phyloP scores from a whole-genome alignment of 257 asterid species.

The Rehmannia glutinosa region DNA sequence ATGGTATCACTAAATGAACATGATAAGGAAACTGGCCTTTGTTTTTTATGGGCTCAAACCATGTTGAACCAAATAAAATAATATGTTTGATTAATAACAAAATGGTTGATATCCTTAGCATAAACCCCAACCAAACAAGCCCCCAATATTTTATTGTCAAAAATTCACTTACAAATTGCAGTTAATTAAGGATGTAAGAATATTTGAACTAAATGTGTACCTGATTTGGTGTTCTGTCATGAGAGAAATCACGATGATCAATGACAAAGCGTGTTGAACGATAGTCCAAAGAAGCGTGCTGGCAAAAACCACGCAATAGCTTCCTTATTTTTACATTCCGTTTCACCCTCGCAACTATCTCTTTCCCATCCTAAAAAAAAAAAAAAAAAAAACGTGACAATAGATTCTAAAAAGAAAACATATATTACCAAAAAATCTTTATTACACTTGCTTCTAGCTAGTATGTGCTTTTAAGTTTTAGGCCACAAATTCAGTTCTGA shows the following conservation, averaged over 20 bases:
- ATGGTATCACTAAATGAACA: too few relatives aligned
- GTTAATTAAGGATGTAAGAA: too few relatives aligned
- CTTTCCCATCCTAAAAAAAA: not conserved
- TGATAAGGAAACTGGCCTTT: too few relatives aligned
- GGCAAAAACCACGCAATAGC: not conserved
- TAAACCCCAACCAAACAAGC: too few relatives aligned
- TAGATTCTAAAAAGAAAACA: too few relatives aligned
- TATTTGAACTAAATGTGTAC: too few relatives aligned
- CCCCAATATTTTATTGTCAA: too few relatives aligned
- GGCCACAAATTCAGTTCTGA: not conserved
- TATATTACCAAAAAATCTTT: not conserved
- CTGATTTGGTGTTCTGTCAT: not conserved
- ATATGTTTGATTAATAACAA: too few relatives aligned
- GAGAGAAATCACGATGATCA: not conserved
- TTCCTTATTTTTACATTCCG: not conserved
- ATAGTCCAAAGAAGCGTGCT: not conserved
- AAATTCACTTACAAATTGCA: too few relatives aligned
- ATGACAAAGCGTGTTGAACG: not conserved
- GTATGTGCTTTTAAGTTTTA: not conserved
- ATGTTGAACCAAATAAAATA: too few relatives aligned
- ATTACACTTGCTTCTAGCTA: not conserved
- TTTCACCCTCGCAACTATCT: not conserved
- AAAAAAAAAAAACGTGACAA: not conserved
- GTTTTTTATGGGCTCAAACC: too few relatives aligned
- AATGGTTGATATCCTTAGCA: too few relatives aligned